phyloP scores from a whole-genome alignment of 75 land plant species.

The Picea glauca region DNA sequence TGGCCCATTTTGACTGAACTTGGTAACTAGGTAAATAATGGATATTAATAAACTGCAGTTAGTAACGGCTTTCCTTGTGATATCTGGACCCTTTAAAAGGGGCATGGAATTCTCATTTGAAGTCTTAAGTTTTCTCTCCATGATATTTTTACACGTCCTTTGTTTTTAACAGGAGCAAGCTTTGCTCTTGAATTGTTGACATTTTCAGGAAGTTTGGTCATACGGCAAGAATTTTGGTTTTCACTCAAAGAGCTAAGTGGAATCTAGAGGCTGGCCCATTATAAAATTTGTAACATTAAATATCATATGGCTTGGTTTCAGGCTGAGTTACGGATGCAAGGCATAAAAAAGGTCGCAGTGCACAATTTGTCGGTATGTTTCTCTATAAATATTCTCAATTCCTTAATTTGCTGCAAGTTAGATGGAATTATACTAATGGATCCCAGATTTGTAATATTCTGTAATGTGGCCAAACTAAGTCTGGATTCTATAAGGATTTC shows the following conservation, averaged over 20 bases:
- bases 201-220: neutral
- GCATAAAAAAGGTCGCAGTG: slow-evolving; percentile 78
- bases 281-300: neutral
- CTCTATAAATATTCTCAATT: slow-evolving; percentile 8
- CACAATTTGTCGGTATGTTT: slow-evolving; percentile 86
- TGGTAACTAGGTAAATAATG: too few relatives aligned
- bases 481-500: neutral
- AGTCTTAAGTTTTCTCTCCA: too few relatives aligned
- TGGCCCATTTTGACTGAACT: too few relatives aligned
- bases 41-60: too few relatives aligned
- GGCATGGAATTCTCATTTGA: too few relatives aligned
- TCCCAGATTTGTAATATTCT: slow-evolving; percentile 2
- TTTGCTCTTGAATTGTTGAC: neutral
- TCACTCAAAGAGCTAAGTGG: neutral
- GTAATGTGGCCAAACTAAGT: slow-evolving; percentile 1
- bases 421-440: neutral
- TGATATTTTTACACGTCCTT: neutral
- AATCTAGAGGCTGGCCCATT: neutral
- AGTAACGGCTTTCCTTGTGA: neutral
- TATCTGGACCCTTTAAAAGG: neutral
- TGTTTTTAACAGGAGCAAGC: slow-evolving; percentile 1
- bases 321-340: slow-evolving; percentile 95
- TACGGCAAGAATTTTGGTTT: neutral
- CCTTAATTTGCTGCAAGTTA: neutral
- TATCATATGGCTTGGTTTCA: slow-evolving; percentile 22